Evolutionary conservation across 768 basidiomycete genomes (phyloP), one percentile per base, ranked within the genome.

Genomic region (Rhodotorula graminis): DNA sequence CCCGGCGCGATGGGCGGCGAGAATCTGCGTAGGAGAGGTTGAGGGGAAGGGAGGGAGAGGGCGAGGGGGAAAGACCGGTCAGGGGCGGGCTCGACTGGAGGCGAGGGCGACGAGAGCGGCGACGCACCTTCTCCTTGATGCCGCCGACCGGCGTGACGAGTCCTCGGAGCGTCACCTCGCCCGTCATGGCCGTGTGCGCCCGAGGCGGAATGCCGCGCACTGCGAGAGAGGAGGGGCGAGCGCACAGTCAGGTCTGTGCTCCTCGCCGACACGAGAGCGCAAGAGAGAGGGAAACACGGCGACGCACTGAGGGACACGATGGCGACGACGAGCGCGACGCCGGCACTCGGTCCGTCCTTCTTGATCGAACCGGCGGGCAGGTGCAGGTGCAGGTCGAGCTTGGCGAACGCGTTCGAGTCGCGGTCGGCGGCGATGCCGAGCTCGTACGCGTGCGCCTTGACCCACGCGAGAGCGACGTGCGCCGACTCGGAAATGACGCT

Each of bases 401-500:
- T 84, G 77, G 89, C 89, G 74, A 95, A 82, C 31, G 70, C 74
- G 72, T 81, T 77, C 44, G 75, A 67, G 0, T 52, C 60, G 12
- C n/a, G 29, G 15, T 63, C 44, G 0, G 58, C 8, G 21, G 77
- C 56, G 46, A 82, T 76, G 9, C 81, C 82, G 47, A 82, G 74
- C 18, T 74, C 74, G 66, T 66, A 73, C 7, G 81, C 76, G 76
- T 92, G 87, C 27, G 86, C 86, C 83, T 91, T 76, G 40, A 95
- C 91, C 92, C 93, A 96, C 79, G 90, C 93, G 77, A 96, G 82
- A 3, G 92, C 92, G 58, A 97, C 83, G 79, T 92, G 90, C 7
- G 88, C 92, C 72, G 90, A 92, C 83, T 97, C 93, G 80, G 90
- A 90, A 82, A 96, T 93, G 27, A 93, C 92, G 64, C 92, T 91